A percentile compares a stretch with the other conserved stretches of the same genome.
These are phyloP conservation scores for Fusarium circinatum DNA, from an alignment of 2,329 filamentous ascomycete species.

Conservation along the genomic window DNA sequence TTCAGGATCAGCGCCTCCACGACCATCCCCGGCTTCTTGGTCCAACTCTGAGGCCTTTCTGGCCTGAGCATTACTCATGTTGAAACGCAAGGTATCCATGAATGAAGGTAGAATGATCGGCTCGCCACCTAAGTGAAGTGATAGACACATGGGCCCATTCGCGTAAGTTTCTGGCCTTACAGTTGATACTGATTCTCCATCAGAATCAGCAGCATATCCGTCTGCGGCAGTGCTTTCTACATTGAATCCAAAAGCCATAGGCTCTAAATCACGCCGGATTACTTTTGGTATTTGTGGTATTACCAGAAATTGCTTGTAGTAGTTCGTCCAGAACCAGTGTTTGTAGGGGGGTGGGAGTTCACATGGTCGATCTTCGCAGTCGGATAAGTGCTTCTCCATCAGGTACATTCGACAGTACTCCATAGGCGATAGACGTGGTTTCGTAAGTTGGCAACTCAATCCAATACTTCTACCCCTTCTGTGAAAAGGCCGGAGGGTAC, in stretches of 20 bases:
- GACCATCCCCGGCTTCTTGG: neutral
- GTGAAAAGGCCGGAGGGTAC: neutral
- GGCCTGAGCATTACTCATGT: neutral
- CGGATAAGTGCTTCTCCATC: conserved; percentile 47
- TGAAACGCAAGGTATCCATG: conserved; percentile 29
- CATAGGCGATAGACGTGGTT: conserved; percentile 53
- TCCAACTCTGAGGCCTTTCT: neutral
- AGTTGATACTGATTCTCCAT: conserved; percentile 37
- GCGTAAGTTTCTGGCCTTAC: conserved; percentile 9
- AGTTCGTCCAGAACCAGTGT: conserved; percentile 49
- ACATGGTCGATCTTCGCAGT: conserved; percentile 41
- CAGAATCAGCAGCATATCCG: conserved; percentile 13
- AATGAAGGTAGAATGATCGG: conserved; percentile 41
- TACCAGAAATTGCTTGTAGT: conserved; percentile 52
- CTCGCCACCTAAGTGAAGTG: conserved; percentile 46
- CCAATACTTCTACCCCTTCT: neutral
- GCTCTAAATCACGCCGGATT: conserved; percentile 36
- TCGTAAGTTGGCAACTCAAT: conserved; percentile 23
- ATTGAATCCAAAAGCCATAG: neutral
- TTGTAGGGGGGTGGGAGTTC: conserved; percentile 46
- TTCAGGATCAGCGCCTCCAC: neutral
- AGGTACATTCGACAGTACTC: conserved; percentile 52
- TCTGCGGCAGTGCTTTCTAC: neutral
- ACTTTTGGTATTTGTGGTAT: conserved; percentile 47
- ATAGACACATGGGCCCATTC: conserved; percentile 45